Evolutionary conservation across 257 asterid species (phyloP).

Genomic region (Osmanthus fragrans): DNA sequence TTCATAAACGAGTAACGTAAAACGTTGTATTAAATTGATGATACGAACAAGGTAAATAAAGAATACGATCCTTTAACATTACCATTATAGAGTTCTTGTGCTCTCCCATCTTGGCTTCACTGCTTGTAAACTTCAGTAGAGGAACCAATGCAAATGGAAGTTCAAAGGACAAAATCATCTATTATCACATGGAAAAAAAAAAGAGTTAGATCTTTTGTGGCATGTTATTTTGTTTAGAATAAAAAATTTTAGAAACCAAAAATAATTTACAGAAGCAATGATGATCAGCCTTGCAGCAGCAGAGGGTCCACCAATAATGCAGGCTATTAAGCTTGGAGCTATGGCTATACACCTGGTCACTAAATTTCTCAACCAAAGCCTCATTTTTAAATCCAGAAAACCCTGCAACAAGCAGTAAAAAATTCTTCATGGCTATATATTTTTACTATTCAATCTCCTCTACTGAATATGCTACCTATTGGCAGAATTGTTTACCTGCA

Average conservation of each 20-base stretch:
- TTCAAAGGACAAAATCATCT: constrained; percentile 30
- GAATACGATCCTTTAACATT: not conserved
- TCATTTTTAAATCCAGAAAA: constrained; percentile 23
- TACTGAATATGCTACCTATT: not conserved
- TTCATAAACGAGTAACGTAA: too few relatives aligned
- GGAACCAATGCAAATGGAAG: constrained; percentile 29
- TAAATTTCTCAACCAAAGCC: constrained; percentile 23
- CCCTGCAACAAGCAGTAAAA: constrained; percentile 8
- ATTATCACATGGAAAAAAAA: not conserved
- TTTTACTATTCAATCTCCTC: not conserved
- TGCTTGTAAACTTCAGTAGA: constrained; percentile 28
- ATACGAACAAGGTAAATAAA: not conserved
- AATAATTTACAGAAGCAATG: constrained; percentile 24
- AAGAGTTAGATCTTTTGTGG: too few relatives aligned
- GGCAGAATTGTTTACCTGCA: constrained; percentile 20
- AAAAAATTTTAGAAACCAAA: not conserved
- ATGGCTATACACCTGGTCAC: constrained; percentile 26
- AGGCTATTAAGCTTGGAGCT: constrained; percentile 23
- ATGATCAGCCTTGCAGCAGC: constrained; percentile 23
- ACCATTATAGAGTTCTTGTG: constrained; percentile 25
- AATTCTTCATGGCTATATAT: too few relatives aligned
- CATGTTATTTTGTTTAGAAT: not conserved
- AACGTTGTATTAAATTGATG: too few relatives aligned
- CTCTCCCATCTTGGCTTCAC: constrained; percentile 28
- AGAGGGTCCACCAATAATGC: constrained; percentile 27